Evolutionary conservation across 257 asterid species (phyloP), one percentile per base, ranked within the genome.

Genomic region (Anisodus tanguticus): DNA sequence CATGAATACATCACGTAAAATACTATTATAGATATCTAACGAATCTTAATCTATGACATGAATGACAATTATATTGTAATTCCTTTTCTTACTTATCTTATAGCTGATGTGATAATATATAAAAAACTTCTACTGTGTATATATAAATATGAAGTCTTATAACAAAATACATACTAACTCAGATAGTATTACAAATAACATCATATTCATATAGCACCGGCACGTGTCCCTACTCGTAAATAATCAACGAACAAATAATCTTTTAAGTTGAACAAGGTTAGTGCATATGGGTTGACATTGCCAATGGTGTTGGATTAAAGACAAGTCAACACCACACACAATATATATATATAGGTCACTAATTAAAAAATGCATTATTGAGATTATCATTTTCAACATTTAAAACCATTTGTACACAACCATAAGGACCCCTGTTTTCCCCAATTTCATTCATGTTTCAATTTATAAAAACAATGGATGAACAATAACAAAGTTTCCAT

Each of bases 291-390:
- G 81, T 76, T 76, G 81, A 76, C 82, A 26, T 77, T 53, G 63
- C 49, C 45, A 31, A 13, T 53, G 82, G 82, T 53, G 49, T 15
- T 26, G 8, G 81, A 77, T 77, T 77, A 77, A 77, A 77, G 82
- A 77, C 64, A 53, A 77, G 82, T 77, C 82, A 77, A 76, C 82
- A 53, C 64, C 82, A 77, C 77, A 39, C 8, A 76, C 35, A 31
- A 70, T 22, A 70, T 70, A 9, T 9, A 16, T 16, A 15, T 13
- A 10, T 4, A 4, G 8, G 63, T 6, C 22, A 5, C 63, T 57
- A 57, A 16, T 54, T 37, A 37, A 15, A 7, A 6, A n/a, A 22
- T 76, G 81, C 19, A 77, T 77, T 77, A 53, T 77, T 76, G 19
- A 26, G 63, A 26, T 5, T 12, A 26, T 12, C 64, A 77, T 77